phyloP scores from a whole-genome alignment of 345 rosid species.

The Abelmoschus esculentus region DNA sequence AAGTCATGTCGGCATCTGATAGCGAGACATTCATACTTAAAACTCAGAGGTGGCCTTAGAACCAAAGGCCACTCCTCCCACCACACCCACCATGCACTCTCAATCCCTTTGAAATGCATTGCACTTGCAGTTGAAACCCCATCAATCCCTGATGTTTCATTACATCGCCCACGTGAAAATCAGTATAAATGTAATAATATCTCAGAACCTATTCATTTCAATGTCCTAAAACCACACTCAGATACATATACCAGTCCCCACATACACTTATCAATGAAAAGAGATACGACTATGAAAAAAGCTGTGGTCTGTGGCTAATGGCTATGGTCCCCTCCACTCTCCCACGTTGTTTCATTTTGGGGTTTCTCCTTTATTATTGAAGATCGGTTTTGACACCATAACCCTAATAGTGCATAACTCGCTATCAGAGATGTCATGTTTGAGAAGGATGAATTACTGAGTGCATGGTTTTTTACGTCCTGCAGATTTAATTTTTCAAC shows the following conservation, averaged over 20 bases:
- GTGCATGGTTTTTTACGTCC: neutral
- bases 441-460: neutral
- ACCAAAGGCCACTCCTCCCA: no score
- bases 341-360: neutral
- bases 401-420: no score
- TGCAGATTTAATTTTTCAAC: neutral
- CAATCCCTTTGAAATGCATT: no score
- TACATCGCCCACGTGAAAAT: no score
- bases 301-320: neutral
- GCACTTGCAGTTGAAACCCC: no score
- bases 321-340: slow-evolving; percentile 5
- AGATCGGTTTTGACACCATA: no score
- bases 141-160: no score
- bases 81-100: no score
- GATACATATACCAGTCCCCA: neutral
- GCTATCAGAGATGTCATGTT: neutral
- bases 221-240: neutral
- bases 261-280: neutral
- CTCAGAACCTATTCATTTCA: neutral
- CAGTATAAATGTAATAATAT: neutral
- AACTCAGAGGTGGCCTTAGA: no score
- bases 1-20: no score
- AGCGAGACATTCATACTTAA: no score
- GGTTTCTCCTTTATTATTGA: neutral
- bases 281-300: neutral